Percentiles rank a stretch among this genome's conserved stretches.
Evolutionary conservation across 1,284 basidiomycete genomes (phyloP).

Genomic region (Neonothopanus nambi): DNA sequence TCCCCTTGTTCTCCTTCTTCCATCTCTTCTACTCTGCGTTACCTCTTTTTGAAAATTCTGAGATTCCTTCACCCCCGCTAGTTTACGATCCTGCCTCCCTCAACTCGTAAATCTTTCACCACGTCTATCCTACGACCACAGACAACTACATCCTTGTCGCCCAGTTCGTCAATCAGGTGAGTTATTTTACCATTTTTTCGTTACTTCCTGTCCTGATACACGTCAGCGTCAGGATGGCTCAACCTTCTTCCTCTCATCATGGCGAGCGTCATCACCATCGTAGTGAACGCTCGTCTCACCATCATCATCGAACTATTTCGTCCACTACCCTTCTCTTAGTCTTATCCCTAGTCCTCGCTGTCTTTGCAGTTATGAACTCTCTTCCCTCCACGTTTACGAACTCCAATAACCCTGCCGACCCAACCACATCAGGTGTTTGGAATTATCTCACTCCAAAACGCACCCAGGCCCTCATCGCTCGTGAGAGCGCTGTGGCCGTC

Average conservation of each 20-base stretch:
- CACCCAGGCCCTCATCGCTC: conserved; percentile 71
- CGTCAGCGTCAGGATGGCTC: conserved; percentile 72
- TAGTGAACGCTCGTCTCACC: conserved; percentile 57
- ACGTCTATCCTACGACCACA: conserved; percentile 65
- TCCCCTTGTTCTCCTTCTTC: conserved; percentile 21
- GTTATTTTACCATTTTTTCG: conserved; percentile 8
- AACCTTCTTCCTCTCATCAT: conserved; percentile 79
- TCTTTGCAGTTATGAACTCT: conserved; percentile 83
- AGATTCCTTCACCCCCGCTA: conserved; percentile 17
- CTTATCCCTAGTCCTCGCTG: conserved; percentile 77
- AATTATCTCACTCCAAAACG: conserved; percentile 77
- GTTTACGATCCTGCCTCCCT: conserved; percentile 19
- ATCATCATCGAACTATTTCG: conserved; percentile 81
- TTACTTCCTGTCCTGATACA: conserved; percentile 11
- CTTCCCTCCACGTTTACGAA: conserved; percentile 55
- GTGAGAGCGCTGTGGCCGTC: conserved; percentile 71
- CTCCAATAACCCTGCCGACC: conserved; percentile 34
- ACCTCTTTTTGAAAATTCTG: conserved; percentile 1
- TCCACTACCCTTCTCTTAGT: conserved; percentile 85
- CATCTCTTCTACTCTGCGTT: conserved; percentile 23
- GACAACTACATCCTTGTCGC: conserved; percentile 73
- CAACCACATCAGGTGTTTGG: conserved; percentile 56
- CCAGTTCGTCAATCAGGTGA: conserved; percentile 58
- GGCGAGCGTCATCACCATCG: conserved; percentile 53
- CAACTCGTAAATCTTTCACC: conserved; percentile 37